These are phyloP conservation scores for Allomyces arbusculus DNA, from an alignment of 192 early-diverging fungal genomes.

Conservation along the genomic window DNA sequence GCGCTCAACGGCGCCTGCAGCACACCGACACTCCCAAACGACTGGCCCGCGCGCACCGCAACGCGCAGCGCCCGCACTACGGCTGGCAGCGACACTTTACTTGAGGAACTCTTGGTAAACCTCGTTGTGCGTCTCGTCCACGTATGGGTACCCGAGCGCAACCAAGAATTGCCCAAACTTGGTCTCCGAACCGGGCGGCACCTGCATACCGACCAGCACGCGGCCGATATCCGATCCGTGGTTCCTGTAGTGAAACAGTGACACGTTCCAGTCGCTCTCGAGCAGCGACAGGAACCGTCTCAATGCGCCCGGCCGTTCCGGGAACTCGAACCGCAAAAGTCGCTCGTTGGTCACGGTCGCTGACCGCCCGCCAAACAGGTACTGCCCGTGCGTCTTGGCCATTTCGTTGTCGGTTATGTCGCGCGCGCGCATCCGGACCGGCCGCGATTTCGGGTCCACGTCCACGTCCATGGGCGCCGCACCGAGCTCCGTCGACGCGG, in stretches of 20 bases:
- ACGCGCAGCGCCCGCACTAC: no score
- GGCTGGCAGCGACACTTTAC: slow-evolving; percentile 2
- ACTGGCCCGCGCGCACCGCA: no score
- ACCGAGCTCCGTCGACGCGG: no score
- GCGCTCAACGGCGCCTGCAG: no score
- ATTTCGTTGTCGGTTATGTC: slow-evolving; percentile 86
- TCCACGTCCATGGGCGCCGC: no score
- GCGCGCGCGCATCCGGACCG: slow-evolving; percentile 34
- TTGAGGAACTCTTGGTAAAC: slow-evolving; percentile 72
- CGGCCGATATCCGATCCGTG: slow-evolving; percentile 88
- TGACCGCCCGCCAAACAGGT: slow-evolving; percentile 73
- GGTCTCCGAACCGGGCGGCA: slow-evolving; percentile 36
- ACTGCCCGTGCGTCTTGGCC: slow-evolving; percentile 86
- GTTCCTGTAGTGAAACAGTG: slow-evolving; percentile 93
- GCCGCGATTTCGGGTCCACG: slow-evolving; percentile 6
- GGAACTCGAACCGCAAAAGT: slow-evolving; percentile 88
- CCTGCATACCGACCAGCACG: slow-evolving; percentile 85
- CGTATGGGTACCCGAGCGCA: slow-evolving; percentile 62
- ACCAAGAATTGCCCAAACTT: slow-evolving; percentile 58
- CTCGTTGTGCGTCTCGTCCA: slow-evolving; percentile 81
- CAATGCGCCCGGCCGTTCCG: slow-evolving; percentile 86
- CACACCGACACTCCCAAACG: no score
- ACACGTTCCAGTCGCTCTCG: slow-evolving; percentile 50
- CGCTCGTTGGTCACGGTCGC: slow-evolving; percentile 54
- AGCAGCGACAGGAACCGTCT: slow-evolving; percentile 63